Evolutionary conservation across 441 rosid genomes (phyloP).

Genomic region (Populus hybrid): DNA sequence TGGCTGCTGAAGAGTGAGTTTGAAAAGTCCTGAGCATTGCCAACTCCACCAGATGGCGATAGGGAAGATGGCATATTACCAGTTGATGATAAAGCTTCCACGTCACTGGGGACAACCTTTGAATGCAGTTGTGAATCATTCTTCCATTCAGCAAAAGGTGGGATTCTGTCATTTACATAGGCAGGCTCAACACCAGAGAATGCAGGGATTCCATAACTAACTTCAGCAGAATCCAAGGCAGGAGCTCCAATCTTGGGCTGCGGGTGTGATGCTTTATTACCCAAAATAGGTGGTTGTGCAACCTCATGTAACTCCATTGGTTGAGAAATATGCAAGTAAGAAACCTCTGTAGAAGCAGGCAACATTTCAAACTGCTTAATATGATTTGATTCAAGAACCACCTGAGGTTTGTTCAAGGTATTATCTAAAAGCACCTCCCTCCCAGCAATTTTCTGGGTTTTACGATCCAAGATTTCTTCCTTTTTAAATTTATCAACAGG

Average conservation of each 20-base stretch:
- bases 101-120: constrained; percentile 21
- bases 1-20: constrained; percentile 62
- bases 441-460: constrained; percentile 28
- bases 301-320: constrained; percentile 30
- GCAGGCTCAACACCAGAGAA: constrained; percentile 28
- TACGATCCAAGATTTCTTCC: constrained; percentile 34
- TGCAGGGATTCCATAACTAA: constrained; percentile 27
- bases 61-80: constrained; percentile 20
- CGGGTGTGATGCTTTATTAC: constrained; percentile 31
- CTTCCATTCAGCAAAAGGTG: constrained; percentile 30
- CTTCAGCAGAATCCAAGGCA: constrained; percentile 35
- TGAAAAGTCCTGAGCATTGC: constrained; percentile 45
- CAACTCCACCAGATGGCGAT: constrained; percentile 25
- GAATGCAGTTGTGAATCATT: constrained; percentile 33
- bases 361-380: constrained; percentile 20
- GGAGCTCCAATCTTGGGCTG: constrained; percentile 34
- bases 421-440: constrained; percentile 34
- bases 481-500: constrained; percentile 30
- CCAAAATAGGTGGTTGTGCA: constrained; percentile 28
- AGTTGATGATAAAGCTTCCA: constrained; percentile 26
- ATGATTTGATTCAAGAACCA: constrained; percentile 29
- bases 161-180: constrained; percentile 27
- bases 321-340: constrained; percentile 23
- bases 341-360: constrained; percentile 26
- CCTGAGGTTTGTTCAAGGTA: constrained; percentile 23